Base-by-base conservation (phyloP, 2,329 filamentous ascomycete genomes). In the Sarocladium oryzae region DNA sequence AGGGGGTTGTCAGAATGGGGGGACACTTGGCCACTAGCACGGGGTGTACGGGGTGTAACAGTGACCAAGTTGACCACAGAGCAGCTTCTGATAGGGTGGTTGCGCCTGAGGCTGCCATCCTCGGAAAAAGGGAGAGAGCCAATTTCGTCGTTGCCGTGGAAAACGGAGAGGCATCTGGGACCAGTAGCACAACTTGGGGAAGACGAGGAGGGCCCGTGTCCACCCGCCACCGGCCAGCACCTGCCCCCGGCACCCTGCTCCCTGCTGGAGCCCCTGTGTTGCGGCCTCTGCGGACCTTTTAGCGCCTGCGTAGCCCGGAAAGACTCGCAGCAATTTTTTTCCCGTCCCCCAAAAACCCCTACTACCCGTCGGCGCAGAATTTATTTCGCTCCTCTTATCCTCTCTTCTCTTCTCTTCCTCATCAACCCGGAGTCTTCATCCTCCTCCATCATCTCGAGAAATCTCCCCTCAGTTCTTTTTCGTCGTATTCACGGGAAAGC, bases 401-500 rank as follows among this genome's bases (percentile, higher is more conserved):
- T 49, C 46, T 49, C 37, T 32, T 48, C 33, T 26, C 46, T 48
- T 48, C 43, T 21, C 43, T 48, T 23, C 43, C 43, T 36, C 46
- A 49, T 36, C 46, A 49, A 37, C 33, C 46, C 33, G 46, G 46
- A 49, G 46, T 49, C 46, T 37, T 49, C 32, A 15, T 43, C 37
- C 33, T 49, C 45, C 66, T 67, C 61, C 67, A 66, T 69, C 66
- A 69, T 68, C 65, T 65, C 59, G 64, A 68, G 18, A 69, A 69
- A 76, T 82, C 79, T 82, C 79, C 79, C 74, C 79, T 83, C 79
- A 76, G 66, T 79, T 69, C 69, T 78, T 79, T 74, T 65, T 70
- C 67, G 62, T 69, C 66, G 60, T 68, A 60, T 66, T 69, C 69
- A 69, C 67, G 71, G 67, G 67, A 67, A 67, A 68, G 62, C 64